A percentile compares a stretch with the other conserved stretches of the same genome.
phyloP scores from a whole-genome alignment of 2,329 filamentous ascomycete species.

The Ophiosphaerella korrae region DNA sequence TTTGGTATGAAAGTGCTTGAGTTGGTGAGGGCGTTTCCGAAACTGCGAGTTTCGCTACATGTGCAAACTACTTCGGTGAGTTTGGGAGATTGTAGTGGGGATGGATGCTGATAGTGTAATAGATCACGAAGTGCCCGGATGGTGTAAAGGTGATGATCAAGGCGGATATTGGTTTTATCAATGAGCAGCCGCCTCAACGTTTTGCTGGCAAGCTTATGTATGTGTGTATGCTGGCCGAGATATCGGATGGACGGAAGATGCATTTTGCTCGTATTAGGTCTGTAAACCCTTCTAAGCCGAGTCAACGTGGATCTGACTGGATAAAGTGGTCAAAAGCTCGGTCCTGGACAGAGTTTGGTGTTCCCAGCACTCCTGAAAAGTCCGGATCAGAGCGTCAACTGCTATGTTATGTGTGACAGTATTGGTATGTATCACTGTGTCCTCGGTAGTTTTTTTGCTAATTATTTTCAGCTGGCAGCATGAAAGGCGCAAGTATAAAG shows the following conservation, averaged over 20 bases:
- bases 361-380: slow-evolving; percentile 63
- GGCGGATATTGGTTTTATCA: slow-evolving; percentile 72
- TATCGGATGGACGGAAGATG: slow-evolving; percentile 68
- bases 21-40: slow-evolving; percentile 72
- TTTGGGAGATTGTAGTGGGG: not conserved
- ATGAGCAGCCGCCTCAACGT: slow-evolving; percentile 62
- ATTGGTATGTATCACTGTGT: slow-evolving; percentile 60
- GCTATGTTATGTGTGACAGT: slow-evolving; percentile 81
- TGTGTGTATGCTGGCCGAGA: slow-evolving; percentile 76
- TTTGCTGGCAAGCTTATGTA: slow-evolving; percentile 71
- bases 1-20: slow-evolving; percentile 75
- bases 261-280: slow-evolving; percentile 70
- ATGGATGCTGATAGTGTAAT: not conserved
- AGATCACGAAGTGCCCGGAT: slow-evolving; percentile 39
- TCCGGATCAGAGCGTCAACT: slow-evolving; percentile 64
- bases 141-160: slow-evolving; percentile 66
- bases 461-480: slow-evolving; percentile 58
- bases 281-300: not conserved
- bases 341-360: slow-evolving; percentile 63
- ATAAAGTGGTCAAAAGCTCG: slow-evolving; percentile 68
- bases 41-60: slow-evolving; percentile 61
- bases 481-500: slow-evolving; percentile 58
- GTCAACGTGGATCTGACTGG: slow-evolving; percentile 16
- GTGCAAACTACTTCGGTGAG: slow-evolving; percentile 55
- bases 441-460: slow-evolving; percentile 2